phyloP scores from a whole-genome alignment of 805 yeast species.

The Millerozyma miso region DNA sequence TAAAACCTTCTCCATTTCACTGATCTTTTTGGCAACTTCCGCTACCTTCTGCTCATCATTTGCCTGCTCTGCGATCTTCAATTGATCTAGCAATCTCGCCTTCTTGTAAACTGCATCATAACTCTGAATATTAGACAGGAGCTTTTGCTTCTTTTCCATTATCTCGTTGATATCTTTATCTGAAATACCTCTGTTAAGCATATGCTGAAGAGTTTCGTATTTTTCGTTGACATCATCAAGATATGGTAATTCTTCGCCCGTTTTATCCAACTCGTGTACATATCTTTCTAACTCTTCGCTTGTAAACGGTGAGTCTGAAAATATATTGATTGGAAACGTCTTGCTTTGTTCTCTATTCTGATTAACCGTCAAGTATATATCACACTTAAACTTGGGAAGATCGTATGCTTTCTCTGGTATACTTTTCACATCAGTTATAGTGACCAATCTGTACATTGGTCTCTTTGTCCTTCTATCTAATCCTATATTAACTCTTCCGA shows the following conservation, averaged over 20 bases:
- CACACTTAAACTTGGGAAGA: constrained; percentile 40
- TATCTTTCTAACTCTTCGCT: constrained; percentile 73
- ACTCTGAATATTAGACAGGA: constrained; percentile 42
- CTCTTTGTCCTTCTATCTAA: constrained; percentile 54
- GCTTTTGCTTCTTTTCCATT: constrained; percentile 65
- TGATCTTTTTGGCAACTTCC: constrained; percentile 32
- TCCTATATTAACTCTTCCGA: constrained; percentile 82
- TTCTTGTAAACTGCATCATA: constrained; percentile 71
- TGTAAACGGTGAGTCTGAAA: constrained; percentile 74
- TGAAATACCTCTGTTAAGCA: constrained; percentile 64
- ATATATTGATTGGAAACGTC: constrained; percentile 69
- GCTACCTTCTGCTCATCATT: constrained; percentile 32
- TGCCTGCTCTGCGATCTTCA: constrained; percentile 68
- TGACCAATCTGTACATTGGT: constrained; percentile 78
- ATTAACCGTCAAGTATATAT: constrained; percentile 62
- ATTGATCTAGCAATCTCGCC: constrained; percentile 65
- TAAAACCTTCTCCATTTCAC: constrained; percentile 44
- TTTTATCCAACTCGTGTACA: constrained; percentile 53
- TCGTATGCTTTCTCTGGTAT: constrained; percentile 39
- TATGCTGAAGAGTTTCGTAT: constrained; percentile 53
- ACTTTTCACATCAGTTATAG: constrained; percentile 60
- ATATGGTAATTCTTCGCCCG: constrained; percentile 57
- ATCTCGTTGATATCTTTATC: constrained; percentile 73
- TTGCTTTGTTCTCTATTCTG: constrained; percentile 74
- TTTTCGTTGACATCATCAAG: constrained; percentile 62